Evolutionary conservation across 352 stramenopile genomes (phyloP).

Genomic region (Peronospora belbahrii): DNA sequence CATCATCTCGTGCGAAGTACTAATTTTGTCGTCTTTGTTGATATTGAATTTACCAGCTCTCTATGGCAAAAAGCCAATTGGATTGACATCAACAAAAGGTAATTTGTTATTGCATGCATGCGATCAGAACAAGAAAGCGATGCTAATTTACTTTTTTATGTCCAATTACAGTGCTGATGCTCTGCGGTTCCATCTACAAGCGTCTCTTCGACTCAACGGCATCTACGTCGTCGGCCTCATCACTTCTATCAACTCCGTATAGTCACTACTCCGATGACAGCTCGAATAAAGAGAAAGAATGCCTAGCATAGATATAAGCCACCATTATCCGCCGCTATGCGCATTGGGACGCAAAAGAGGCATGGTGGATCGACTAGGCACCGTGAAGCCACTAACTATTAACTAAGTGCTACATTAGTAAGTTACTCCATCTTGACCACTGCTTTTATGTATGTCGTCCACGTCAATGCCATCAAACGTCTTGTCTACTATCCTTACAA

Average conservation of each 20-base stretch:
- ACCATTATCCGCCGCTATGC: constrained; percentile 13
- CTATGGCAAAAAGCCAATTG: constrained; percentile 52
- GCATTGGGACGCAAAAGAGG: constrained; percentile 20
- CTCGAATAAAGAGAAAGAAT: constrained; percentile 41
- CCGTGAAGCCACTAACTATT: constrained; percentile 27
- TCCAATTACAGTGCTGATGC: no score
- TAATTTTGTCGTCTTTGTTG: constrained; percentile 10
- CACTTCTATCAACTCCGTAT: constrained; percentile 40
- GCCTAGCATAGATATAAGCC: constrained; percentile 32
- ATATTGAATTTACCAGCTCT: constrained; percentile 29
- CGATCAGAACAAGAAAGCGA: neutral
- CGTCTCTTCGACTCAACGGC: constrained; percentile 13
- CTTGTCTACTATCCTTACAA: constrained; percentile 11
- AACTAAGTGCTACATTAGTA: constrained; percentile 31
- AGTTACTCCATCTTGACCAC: constrained; percentile 14
- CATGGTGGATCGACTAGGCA: constrained; percentile 11
- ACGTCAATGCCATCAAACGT: constrained; percentile 11
- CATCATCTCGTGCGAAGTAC: neutral
- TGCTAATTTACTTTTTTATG: no score
- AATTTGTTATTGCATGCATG: neutral
- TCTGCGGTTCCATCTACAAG: constrained; percentile 11
- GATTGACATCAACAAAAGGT: constrained; percentile 62
- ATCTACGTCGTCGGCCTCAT: constrained; percentile 6
- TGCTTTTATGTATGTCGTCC: constrained; percentile 20
- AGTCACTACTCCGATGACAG: constrained; percentile 47